Conservation (phyloP, 2,329 filamentous ascomycete species). For the Onygenales sp. region DNA sequence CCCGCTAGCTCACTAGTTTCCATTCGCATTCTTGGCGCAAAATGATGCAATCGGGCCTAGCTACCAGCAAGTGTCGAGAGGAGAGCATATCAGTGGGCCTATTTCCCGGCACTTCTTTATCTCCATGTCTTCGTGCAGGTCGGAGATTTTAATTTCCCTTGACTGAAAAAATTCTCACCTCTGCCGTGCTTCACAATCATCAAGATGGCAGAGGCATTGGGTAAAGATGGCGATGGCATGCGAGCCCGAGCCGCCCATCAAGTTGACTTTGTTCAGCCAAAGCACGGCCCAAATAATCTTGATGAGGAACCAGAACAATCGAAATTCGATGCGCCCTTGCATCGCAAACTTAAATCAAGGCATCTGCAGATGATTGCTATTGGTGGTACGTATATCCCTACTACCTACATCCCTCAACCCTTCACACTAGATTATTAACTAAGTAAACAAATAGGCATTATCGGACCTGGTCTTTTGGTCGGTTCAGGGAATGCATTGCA, state of each 20-base stretch:
- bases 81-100: neutral
- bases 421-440: neutral
- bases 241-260: too few relatives aligned
- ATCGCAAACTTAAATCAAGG: constrained; percentile 44
- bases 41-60: neutral
- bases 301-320: neutral
- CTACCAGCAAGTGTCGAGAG: neutral
- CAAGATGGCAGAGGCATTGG: too few relatives aligned
- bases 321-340: constrained; percentile 16
- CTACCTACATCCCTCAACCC: constrained; percentile 2
- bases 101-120: neutral
- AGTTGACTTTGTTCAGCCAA: neutral
- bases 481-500: constrained; percentile 61
- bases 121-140: too few relatives aligned
- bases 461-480: constrained; percentile 62
- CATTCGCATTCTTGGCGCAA: neutral
- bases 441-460: constrained; percentile 40
- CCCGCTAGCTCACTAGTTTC: neutral
- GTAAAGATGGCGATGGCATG: too few relatives aligned
- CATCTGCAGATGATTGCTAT: constrained; percentile 58
- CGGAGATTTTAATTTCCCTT: too few relatives aligned
- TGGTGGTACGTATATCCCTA: constrained; percentile 55
- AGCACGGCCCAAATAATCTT: neutral
- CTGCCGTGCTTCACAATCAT: too few relatives aligned
- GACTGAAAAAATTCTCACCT: too few relatives aligned